Conservation (phyloP, 2,329 filamentous ascomycete species). For the Aureobasidium sp. region DNA sequence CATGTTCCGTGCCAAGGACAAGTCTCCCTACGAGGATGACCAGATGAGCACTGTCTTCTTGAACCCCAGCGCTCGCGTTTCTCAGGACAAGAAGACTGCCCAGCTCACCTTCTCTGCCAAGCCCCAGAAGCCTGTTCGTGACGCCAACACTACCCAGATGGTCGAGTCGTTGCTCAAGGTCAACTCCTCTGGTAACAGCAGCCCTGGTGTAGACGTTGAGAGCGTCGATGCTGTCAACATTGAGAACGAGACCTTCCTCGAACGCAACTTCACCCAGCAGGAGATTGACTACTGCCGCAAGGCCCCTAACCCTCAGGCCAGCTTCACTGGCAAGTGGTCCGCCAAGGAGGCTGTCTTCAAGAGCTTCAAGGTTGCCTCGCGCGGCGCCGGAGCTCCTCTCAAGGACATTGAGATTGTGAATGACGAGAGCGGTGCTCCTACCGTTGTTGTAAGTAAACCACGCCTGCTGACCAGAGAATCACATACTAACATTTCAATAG, state of each 20-base stretch:
- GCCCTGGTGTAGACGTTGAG: slow-evolving; percentile 92
- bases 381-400: slow-evolving; percentile 80
- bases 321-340: slow-evolving; percentile 91
- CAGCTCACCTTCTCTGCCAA: slow-evolving; percentile 66
- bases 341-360: slow-evolving; percentile 99
- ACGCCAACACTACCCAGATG: slow-evolving; percentile 64
- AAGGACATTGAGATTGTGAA: slow-evolving; percentile 91
- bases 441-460: slow-evolving; percentile 66
- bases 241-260: slow-evolving; percentile 85
- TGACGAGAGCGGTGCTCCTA: slow-evolving; percentile 73
- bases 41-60: slow-evolving; percentile 84
- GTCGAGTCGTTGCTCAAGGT: slow-evolving; percentile 69
- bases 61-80: slow-evolving; percentile 85
- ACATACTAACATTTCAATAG: slow-evolving; percentile 41
- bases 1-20: slow-evolving; percentile 90
- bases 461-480: background rate
- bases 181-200: slow-evolving; percentile 51
- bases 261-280: slow-evolving; percentile 82
- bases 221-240: slow-evolving; percentile 82
- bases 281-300: slow-evolving; percentile 84
- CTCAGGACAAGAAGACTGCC: slow-evolving; percentile 76
- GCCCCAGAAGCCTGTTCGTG: slow-evolving; percentile 57
- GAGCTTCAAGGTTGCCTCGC: slow-evolving; percentile 77
- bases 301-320: slow-evolving; percentile 73
- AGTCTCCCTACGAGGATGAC: slow-evolving; percentile 81